Evolutionary conservation across 805 yeast genomes (phyloP).

Genomic region (Aciculoconidium aculeatum): DNA sequence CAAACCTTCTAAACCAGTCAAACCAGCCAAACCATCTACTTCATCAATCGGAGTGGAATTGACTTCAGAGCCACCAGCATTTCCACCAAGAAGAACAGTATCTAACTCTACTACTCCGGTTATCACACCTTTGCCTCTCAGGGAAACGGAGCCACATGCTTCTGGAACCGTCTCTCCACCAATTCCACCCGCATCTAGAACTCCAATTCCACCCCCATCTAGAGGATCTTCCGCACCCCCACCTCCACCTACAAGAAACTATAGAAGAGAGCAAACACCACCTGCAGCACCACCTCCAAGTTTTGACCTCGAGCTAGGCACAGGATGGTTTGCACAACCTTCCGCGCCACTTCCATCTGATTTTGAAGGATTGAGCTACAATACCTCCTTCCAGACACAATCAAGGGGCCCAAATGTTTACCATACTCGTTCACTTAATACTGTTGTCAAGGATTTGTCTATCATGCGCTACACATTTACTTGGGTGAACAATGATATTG

Average conservation of each 20-base stretch:
- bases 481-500: slow-evolving; percentile 31
- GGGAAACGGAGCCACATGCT: slow-evolving; percentile 1
- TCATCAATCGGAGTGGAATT: slow-evolving; percentile 2
- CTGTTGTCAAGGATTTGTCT: slow-evolving; percentile 35
- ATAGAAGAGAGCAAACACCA: slow-evolving; percentile 12
- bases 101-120: slow-evolving; percentile 1
- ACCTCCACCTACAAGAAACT: slow-evolving; percentile 28
- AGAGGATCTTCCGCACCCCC: slow-evolving; percentile 17
- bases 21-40: slow-evolving; percentile 11
- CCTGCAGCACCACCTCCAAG: slow-evolving; percentile 17
- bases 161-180: slow-evolving; percentile 5
- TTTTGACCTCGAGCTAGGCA: slow-evolving; percentile 36
- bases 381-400: slow-evolving; percentile 15
- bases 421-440: too few species aligned
- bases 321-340: slow-evolving; percentile 45
- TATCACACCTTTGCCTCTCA: slow-evolving; percentile 1
- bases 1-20: slow-evolving; percentile 11
- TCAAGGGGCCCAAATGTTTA: too few species aligned
- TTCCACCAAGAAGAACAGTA: slow-evolving; percentile 1
- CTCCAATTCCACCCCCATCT: slow-evolving; percentile 9
- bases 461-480: slow-evolving; percentile 26
- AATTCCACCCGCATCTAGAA: slow-evolving; percentile 5
- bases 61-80: slow-evolving; percentile 1
- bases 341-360: slow-evolving; percentile 31
- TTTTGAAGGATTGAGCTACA: slow-evolving; percentile 31